A percentile compares a stretch with the other conserved stretches of the same genome.
These are phyloP conservation scores for Venturia asperata DNA, from an alignment of 2,329 filamentous ascomycete species.

Conservation along the genomic window DNA sequence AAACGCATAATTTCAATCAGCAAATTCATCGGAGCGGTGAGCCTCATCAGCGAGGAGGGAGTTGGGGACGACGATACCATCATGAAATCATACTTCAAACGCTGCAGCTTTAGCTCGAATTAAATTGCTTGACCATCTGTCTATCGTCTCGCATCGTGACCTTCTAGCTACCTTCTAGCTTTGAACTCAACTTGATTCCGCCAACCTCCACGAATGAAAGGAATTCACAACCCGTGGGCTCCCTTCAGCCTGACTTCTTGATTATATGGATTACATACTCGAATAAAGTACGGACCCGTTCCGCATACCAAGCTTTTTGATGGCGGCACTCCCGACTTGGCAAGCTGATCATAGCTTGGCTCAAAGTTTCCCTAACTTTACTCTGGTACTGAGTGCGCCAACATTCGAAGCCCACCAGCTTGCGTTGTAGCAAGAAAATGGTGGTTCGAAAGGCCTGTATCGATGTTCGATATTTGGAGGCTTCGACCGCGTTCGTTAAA, in stretches of 20 bases:
- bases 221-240: too few species aligned
- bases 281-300: neutral
- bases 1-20: neutral
- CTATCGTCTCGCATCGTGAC: neutral
- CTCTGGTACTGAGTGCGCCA: too few species aligned
- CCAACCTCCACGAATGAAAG: too few species aligned
- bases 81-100: slow-evolving; percentile 2
- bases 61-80: neutral
- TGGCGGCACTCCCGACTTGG: neutral
- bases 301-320: slow-evolving; percentile 4
- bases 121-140: neutral
- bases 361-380: too few species aligned
- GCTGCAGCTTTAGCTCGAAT: neutral
- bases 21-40: neutral
- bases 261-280: too few species aligned
- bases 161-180: neutral
- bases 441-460: too few species aligned
- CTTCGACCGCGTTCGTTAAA: too few species aligned
- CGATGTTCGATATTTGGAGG: too few species aligned
- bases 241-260: too few species aligned
- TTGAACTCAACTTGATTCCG: too few species aligned
- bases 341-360: neutral
- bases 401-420: too few species aligned
- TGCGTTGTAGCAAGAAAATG: too few species aligned
- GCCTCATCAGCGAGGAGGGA: neutral